Base-by-base conservation (phyloP, 768 basidiomycete species). In the Chlorophyllum brunneum region DNA sequence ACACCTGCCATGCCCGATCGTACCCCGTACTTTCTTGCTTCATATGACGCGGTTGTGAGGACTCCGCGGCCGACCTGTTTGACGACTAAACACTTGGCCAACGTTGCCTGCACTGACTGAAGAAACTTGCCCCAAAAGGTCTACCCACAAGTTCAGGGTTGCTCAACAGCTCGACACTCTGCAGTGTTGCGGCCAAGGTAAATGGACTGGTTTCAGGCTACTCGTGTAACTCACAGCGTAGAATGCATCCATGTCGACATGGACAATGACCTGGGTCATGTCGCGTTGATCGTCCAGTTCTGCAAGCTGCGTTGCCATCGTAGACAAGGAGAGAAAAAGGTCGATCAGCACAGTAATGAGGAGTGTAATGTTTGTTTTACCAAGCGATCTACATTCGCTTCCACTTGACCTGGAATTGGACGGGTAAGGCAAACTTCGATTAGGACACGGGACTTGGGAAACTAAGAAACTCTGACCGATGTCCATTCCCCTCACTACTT, bases 191-290 rank as follows among this genome's bases (percentile, higher is more conserved):
- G 18, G 49, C 47, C 27, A 51, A 29, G 36, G 47, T 9, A 30
- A n/a, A 30, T 3, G 7, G 26, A 44, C 15, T 26, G 13, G 18
- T 13, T 36, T 36, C 16, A 27, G 45, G 23, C 13, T 30, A 29
- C 33, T 20, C n/a, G 7, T 24, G 33, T 10, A 43, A 64, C 71
- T 48, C 49, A 76, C 76, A 1, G 89, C 88, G 57, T 79, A 94
- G 70, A 95, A 97, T 3, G 92, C 92, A 65, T 98, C 95, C 83
- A 95, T 93, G 62, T 99, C 97, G 26, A 97, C 85, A 63, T 98
- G 94, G 4, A 98, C 89, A 54, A 99, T 90, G 16, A 70, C 78
- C 65, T 95, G 90, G 2, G 79, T 78, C 24, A 98, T 69, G 64
- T 98, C 93, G 40, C 94, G 73, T 44, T 80, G 74, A 1, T 74